Evolutionary conservation across 1,284 basidiomycete species (phyloP), one percentile per base, ranked within the genome.

Genomic region (Boletus hoseneyae): DNA sequence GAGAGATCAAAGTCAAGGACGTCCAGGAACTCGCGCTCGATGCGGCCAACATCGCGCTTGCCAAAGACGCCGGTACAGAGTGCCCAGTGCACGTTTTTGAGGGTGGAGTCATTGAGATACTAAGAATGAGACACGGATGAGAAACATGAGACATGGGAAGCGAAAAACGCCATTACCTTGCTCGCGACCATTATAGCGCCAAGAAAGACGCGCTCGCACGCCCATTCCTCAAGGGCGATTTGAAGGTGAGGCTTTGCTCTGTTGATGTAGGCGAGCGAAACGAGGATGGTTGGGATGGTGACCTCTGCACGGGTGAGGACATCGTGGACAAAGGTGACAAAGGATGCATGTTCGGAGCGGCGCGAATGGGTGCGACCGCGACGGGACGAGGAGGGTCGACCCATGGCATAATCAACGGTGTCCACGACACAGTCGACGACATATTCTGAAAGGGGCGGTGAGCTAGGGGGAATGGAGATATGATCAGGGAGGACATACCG

Each of bases 51-150:
- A 60, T 88, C 86, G 18, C 84, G 78, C 62, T 86, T 87, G 61
- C 85, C 85, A 60, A 88, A 87, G 30, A 88, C 81, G 45, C 85
- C 84, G 0, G 86, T 87, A 70, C 85, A 87, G 12, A 85, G 70
- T 11, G 85, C 84, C 85, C 85, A 87, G 66, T 87, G 85, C 16
- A 85, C 72, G 63, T 87, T 87, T 73, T 87, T 87, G 16, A 87
- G 72, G 12, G 85, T 86, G 16, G 83, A 85, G 61, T 87, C 85
- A 59, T 88, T 86, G 23, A 80, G 68, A 58, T 87, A 87, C 84
- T 87, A 53, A 15, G 45, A 44, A 30, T 29, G 38, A 33, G 42
- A 40, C 45, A 50, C 27, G 39, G 44, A 54, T 60, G 44, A 57
- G 51, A 52, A 48, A 64, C 53, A 16, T 46, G 40, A 50, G 42